Percentiles rank a stretch among this genome's conserved stretches.
phyloP scores from a whole-genome alignment of 2,329 filamentous ascomycete species.

The Leptosphaerulina australis region DNA sequence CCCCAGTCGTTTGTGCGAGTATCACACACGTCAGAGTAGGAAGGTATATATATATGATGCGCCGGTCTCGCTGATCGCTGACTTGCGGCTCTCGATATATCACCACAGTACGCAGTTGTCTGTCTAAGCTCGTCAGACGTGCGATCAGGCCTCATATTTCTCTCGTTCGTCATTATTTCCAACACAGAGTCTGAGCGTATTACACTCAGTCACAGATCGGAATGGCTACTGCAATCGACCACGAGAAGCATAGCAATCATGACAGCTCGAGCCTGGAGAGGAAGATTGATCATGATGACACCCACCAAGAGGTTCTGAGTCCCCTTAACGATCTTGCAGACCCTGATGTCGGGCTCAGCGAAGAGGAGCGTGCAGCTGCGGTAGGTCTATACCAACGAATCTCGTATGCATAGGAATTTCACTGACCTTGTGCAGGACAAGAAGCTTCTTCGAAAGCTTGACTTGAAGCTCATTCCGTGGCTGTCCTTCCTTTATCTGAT shows the following conservation, averaged over 20 bases:
- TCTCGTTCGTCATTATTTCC: neutral
- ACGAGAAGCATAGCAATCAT: slow-evolving; percentile 15
- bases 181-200: neutral
- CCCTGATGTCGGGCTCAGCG: slow-evolving; percentile 68
- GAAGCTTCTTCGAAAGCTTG: slow-evolving; percentile 66
- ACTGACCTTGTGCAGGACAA: slow-evolving; percentile 57
- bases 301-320: slow-evolving; percentile 18
- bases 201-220: neutral
- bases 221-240: slow-evolving; percentile 34
- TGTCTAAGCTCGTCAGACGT: neutral
- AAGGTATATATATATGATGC: slow-evolving; percentile 4
- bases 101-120: neutral
- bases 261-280: slow-evolving; percentile 32
- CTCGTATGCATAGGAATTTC: neutral
- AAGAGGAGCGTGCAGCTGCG: slow-evolving; percentile 65
- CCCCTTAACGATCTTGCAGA: slow-evolving; percentile 50
- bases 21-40: slow-evolving; percentile 9
- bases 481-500: slow-evolving; percentile 75
- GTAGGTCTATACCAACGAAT: slow-evolving; percentile 52
- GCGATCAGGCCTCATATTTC: neutral
- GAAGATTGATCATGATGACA: slow-evolving; percentile 23
- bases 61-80: slow-evolving; percentile 9
- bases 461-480: slow-evolving; percentile 67
- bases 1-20: slow-evolving; percentile 9
- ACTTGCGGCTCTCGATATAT: slow-evolving; percentile 11